Evolutionary conservation across 306 rosid species (phyloP).

Genomic region (Gillenia trifoliata): DNA sequence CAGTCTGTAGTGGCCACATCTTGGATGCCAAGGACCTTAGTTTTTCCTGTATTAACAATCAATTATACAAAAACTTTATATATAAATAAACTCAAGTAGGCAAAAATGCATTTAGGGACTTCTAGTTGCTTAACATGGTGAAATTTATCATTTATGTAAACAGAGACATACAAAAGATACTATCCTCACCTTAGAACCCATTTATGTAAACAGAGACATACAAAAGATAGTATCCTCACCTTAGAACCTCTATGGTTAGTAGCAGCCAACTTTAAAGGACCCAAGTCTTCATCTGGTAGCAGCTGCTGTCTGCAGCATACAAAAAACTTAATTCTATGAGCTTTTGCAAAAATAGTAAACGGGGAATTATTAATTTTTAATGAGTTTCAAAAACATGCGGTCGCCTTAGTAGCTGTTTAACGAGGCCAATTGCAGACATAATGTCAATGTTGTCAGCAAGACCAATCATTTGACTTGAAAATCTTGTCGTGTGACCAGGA

Average conservation of each 20-base stretch:
- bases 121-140: neutral
- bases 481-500: slow-evolving; percentile 81
- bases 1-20: too few relatives aligned
- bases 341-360: slow-evolving; percentile 11
- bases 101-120: neutral
- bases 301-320: slow-evolving; percentile 76
- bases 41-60: slow-evolving; percentile 54
- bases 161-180: neutral
- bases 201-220: neutral
- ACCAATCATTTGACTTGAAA: slow-evolving; percentile 89
- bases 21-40: too few relatives aligned
- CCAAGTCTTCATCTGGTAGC: slow-evolving; percentile 91
- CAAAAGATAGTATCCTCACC: too few relatives aligned
- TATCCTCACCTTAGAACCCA: slow-evolving; percentile 63
- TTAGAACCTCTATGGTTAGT: slow-evolving; percentile 81
- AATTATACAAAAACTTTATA: neutral
- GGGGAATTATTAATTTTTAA: neutral
- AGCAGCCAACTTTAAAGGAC: slow-evolving; percentile 85
- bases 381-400: neutral
- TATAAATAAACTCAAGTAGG: neutral
- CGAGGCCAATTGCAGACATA: slow-evolving; percentile 90
- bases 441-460: slow-evolving; percentile 91
- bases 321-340: slow-evolving; percentile 24
- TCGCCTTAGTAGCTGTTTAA: slow-evolving; percentile 80
- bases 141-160: neutral